Conservation (phyloP, 257 asterid genomes). For the Dorcoceras hygrometricum region DNA sequence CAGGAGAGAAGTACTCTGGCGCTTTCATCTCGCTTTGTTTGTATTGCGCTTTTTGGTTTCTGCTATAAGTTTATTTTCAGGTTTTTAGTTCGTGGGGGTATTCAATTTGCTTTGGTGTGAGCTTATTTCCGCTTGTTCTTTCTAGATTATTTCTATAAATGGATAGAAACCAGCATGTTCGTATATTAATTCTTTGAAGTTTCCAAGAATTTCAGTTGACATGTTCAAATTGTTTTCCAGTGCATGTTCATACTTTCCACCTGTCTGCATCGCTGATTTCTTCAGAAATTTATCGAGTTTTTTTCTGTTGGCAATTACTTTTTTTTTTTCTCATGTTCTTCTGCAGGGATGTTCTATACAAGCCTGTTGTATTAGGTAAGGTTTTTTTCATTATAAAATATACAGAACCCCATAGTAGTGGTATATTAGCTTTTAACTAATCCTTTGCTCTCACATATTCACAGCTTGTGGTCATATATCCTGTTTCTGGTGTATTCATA, state of each 20-base stretch:
- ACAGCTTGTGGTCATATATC: conserved; percentile 62
- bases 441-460: neutral
- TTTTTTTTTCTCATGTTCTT: conserved; percentile 15
- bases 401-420: neutral
- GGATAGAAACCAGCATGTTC: neutral
- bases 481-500: conserved; percentile 56
- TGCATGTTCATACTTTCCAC: neutral
- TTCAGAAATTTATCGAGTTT: neutral
- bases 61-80: neutral
- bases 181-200: conserved; percentile 1
- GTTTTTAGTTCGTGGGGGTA: neutral
- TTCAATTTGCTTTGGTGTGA: neutral
- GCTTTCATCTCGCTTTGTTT: neutral
- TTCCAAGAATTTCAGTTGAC: neutral
- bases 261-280: neutral
- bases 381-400: conserved; percentile 9
- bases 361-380: conserved; percentile 52
- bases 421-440: conserved; percentile 9
- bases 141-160: neutral
- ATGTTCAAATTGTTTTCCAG: neutral
- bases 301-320: conserved; percentile 2
- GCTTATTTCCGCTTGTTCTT: neutral
- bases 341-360: conserved; percentile 55
- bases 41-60: neutral
- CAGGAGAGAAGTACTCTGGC: neutral